These are phyloP conservation scores for Ascoidea asiatica DNA, from an alignment of 805 yeast genomes.

Conservation along the genomic window DNA sequence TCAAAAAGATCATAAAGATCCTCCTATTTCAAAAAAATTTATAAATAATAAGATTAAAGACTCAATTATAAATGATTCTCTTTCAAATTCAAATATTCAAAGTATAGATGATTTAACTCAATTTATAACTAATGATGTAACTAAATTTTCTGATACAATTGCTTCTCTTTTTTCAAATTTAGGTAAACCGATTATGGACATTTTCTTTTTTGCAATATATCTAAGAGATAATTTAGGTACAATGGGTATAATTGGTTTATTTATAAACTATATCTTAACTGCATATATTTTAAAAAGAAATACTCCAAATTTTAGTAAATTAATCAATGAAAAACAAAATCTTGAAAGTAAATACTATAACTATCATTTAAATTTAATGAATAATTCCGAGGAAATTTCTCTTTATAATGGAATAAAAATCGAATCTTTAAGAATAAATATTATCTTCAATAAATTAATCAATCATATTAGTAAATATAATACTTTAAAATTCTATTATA, in stretches of 20 bases:
- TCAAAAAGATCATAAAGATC: background rate
- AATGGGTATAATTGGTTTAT: conserved; percentile 72
- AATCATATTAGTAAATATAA: conserved; percentile 41
- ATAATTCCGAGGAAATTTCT: conserved; percentile 87
- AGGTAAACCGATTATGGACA: conserved; percentile 85
- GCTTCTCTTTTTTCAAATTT: conserved; percentile 76
- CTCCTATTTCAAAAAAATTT: background rate
- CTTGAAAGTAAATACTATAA: conserved; percentile 85
- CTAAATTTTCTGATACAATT: conserved; percentile 67
- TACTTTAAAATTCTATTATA: conserved; percentile 50
- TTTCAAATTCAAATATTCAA: conserved; percentile 21
- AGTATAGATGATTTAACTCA: conserved; percentile 54
- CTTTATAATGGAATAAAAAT: conserved; percentile 80
- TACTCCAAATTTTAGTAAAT: conserved; percentile 76
- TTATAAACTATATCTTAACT: conserved; percentile 66
- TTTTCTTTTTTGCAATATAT: conserved; percentile 73
- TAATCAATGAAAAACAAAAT: conserved; percentile 59
- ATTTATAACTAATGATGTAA: conserved; percentile 75
- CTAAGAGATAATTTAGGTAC: conserved; percentile 78
- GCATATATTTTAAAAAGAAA: conserved; percentile 58
- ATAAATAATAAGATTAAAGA: too few species aligned
- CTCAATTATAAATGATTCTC: background rate
- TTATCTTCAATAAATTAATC: conserved; percentile 43
- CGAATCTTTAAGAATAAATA: conserved; percentile 54
- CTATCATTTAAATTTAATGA: conserved; percentile 72